Base-by-base conservation (phyloP, 73 alveolate genomes). In the Blepharisma stoltei region DNA sequence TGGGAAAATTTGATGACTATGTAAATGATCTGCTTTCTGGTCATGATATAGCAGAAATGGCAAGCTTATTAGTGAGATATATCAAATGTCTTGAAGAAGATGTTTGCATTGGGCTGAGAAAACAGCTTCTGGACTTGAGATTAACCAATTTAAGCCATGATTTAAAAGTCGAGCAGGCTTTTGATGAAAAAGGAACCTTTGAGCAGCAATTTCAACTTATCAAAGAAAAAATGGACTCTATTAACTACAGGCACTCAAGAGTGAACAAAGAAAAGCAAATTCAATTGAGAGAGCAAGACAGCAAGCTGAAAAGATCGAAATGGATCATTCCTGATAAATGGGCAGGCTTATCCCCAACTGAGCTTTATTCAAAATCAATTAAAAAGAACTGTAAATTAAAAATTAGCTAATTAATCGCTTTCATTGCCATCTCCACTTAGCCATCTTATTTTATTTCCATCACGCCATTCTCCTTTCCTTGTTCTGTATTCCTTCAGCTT, bases 381-480 rank as follows among this genome's bases (percentile, higher is more conserved):
- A 32, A 32, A 32, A 32, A 32, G 41, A 32, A 32, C 41, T 32
- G 41, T 32, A 32, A 32, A 32, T 32, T 32, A 32, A 32, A 32
- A 32, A 32, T 32, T 32, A 32, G 41, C 41, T 32, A 32, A 32
- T 32, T 32, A 32, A 32, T 32, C 41, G 41, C 41, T 32, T 32
- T 32, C 41, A 32, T 32, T 32, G 3, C 41, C 41, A 3, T 32
- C 41, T 32, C 41, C 41, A 32, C 41, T 55, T 27, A 81, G 75
- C 89, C 89, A 81, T 23, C 65, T 79, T 37, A 78, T 27, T 77
- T 65, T 43, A 18, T 23, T 43, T 18, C 89, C 89, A 78, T 77
- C 70, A 14, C 54, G 87, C 89, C 89, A 81, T 77, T 46, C 54
- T 0, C 88, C 89, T 81, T 55, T 37, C n/a, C 73, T 60, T 60